phyloP scores from a whole-genome alignment of 208 protist species.

The Crithidia bombi region DNA sequence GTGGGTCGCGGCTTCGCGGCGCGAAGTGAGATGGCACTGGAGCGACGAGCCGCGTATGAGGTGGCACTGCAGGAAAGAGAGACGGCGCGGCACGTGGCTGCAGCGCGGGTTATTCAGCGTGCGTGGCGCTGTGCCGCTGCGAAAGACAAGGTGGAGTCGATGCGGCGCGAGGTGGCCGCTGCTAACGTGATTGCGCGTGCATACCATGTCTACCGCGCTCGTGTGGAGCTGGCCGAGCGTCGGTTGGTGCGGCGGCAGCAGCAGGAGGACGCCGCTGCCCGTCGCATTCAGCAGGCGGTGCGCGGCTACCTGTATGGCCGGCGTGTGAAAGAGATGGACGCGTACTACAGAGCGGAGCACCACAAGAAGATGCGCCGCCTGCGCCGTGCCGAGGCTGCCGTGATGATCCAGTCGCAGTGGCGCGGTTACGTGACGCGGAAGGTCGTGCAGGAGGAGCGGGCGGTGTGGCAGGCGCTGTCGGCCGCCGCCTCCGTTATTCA shows the following conservation, averaged over 20 bases:
- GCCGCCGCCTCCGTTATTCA: slow-evolving; percentile 58
- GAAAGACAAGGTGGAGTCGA: slow-evolving; percentile 59
- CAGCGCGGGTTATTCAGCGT: slow-evolving; percentile 75
- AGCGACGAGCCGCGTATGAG: slow-evolving; percentile 35
- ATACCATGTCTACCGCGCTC: slow-evolving; percentile 60
- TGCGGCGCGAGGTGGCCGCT: slow-evolving; percentile 55
- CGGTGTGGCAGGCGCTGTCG: slow-evolving; percentile 24
- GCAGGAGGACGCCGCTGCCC: slow-evolving; percentile 45
- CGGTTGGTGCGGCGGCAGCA: slow-evolving; percentile 35
- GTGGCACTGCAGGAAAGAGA: slow-evolving; percentile 40
- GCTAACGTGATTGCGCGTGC: slow-evolving; percentile 51
- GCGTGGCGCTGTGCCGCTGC: slow-evolving; percentile 76
- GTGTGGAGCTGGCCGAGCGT: slow-evolving; percentile 51
- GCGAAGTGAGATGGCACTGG: slow-evolving; percentile 42
- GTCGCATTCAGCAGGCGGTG: slow-evolving; percentile 60
- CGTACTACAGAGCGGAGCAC: slow-evolving; percentile 66
- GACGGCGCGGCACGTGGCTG: slow-evolving; percentile 34
- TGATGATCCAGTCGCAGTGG: slow-evolving; percentile 85
- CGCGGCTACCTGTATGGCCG: slow-evolving; percentile 44
- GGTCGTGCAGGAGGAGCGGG: slow-evolving; percentile 39
- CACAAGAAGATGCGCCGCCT: slow-evolving; percentile 58
- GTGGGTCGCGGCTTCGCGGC: slow-evolving; percentile 59
- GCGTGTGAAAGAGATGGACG: slow-evolving; percentile 49
- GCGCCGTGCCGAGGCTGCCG: slow-evolving; percentile 64
- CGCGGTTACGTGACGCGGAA: slow-evolving; percentile 73